Conservation (phyloP, 1,139 yeast species). For the Pneumocystis murina region DNA sequence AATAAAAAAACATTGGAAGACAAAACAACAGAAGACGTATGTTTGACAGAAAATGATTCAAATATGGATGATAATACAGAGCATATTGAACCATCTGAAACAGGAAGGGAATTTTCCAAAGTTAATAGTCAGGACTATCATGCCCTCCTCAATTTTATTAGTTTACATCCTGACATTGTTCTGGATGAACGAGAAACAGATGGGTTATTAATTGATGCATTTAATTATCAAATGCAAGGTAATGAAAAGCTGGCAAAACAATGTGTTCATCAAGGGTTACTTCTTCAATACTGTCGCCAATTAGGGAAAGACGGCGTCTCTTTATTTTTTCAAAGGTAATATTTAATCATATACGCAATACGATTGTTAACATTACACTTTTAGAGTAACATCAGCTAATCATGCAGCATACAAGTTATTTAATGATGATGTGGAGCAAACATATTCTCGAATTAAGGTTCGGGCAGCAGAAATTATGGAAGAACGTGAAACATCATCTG, state of each 20-base stretch:
- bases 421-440: slow-evolving; percentile 53
- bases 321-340: slow-evolving; percentile 36
- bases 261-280: slow-evolving; percentile 62
- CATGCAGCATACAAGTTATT: slow-evolving; percentile 57
- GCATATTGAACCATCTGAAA: slow-evolving; percentile 40
- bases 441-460: slow-evolving; percentile 52
- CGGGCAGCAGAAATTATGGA: slow-evolving; percentile 57
- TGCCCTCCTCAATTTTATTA: slow-evolving; percentile 38
- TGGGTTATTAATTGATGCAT: slow-evolving; percentile 83
- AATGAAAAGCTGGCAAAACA: slow-evolving; percentile 40
- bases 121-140: slow-evolving; percentile 37
- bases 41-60: slow-evolving; percentile 12
- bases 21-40: slow-evolving; percentile 4
- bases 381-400: slow-evolving; percentile 39
- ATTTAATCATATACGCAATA: neutral
- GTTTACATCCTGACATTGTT: slow-evolving; percentile 52
- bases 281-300: slow-evolving; percentile 63
- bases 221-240: slow-evolving; percentile 60
- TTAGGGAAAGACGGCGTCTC: slow-evolving; percentile 46
- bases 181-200: slow-evolving; percentile 69
- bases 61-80: slow-evolving; percentile 24
- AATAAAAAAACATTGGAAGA: slow-evolving; percentile 17
- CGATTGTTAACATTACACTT: slow-evolving; percentile 8
- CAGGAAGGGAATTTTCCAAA: slow-evolving; percentile 50
- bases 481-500: slow-evolving; percentile 25